Base-by-base conservation (phyloP, 2,329 filamentous ascomycete genomes). In the Aspergillus neoniger region DNA sequence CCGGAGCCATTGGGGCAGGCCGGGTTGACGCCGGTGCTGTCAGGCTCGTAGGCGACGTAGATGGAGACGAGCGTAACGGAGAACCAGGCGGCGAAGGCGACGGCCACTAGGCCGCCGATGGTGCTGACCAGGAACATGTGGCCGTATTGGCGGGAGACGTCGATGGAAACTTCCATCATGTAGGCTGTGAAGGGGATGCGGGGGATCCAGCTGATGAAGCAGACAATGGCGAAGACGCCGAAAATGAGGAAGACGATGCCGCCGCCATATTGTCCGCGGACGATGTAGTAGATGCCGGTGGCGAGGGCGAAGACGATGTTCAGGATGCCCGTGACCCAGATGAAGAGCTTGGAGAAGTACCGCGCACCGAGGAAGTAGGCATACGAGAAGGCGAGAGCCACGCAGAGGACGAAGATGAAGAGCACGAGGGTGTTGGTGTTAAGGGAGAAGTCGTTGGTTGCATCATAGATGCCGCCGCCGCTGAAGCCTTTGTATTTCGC, bases 181-280 rank as follows among this genome's bases (percentile, higher is more conserved):
- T 97, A 80, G 0, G 91, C 91, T 8, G 90, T 92, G 76, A 96
- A 97, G 0, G 92, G 94, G 61, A 98, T 97, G 55, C 93, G 85
- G 17, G 86, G 88, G 57, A 94, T 94, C 93, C 94, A 98, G 53
- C 86, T 89, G 71, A 90, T 88, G 80, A 97, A 97, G 72, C 88
- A 92, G 71, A 96, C 83, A 58, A 91, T 85, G 61, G 89, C 85
- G 76, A 96, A 93, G 51, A 90, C 77, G n/a, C 86, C 83, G 71
- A 97, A 96, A 58, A 96, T 73, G 14, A 96, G 80, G 75, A 95
- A 96, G 0, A 96, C 88, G 43, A 97, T 94, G 38, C 91, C 94
- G 10, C 91, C 92, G 6, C 88, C 90, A 78, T 88, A 96, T 74
- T 94, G 91, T 59, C 85, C 85, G 47, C 86, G 82, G 61, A 84